These are phyloP conservation scores for Phoma sp. DNA, from an alignment of 2,329 filamentous ascomycete genomes.

Conservation along the genomic window DNA sequence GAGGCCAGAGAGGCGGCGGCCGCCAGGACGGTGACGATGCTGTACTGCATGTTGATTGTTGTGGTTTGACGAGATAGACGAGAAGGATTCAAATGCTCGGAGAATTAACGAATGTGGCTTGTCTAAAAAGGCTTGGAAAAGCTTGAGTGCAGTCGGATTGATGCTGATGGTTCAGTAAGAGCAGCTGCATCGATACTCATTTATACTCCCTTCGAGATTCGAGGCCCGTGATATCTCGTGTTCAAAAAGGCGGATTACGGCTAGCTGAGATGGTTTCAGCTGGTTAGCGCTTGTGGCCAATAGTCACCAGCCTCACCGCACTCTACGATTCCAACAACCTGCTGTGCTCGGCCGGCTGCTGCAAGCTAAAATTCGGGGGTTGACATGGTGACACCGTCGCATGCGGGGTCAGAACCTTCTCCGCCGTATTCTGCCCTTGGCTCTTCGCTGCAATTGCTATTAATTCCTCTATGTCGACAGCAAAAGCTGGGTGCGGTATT, in stretches of 20 bases:
- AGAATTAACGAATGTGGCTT: not conserved
- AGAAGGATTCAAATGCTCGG: too few relatives aligned
- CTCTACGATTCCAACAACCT: not conserved
- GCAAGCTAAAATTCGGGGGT: not conserved
- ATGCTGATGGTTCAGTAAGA: not conserved
- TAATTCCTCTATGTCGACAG: not conserved
- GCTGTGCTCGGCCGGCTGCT: not conserved
- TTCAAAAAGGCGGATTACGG: slow-evolving; percentile 1
- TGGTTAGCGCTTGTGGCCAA: slow-evolving; percentile 1
- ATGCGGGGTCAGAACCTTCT: not conserved
- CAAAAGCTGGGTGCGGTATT: not conserved
- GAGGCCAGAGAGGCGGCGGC: slow-evolving; percentile 17
- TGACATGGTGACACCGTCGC: not conserved
- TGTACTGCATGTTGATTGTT: slow-evolving; percentile 23
- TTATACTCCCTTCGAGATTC: slow-evolving; percentile 3
- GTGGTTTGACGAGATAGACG: not conserved
- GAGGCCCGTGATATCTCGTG: not conserved
- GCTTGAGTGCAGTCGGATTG: not conserved
- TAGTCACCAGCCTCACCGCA: slow-evolving; percentile 3
- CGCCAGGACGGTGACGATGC: slow-evolving; percentile 20
- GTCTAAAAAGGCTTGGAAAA: not conserved
- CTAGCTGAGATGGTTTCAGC: slow-evolving; percentile 6
- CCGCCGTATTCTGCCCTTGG: not conserved
- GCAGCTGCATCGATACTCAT: not conserved
- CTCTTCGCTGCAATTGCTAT: not conserved